A percentile compares a stretch with the other conserved stretches of the same genome.
phyloP scores from a whole-genome alignment of 768 basidiomycete species.

The Leccinum olivaceopallidum region DNA sequence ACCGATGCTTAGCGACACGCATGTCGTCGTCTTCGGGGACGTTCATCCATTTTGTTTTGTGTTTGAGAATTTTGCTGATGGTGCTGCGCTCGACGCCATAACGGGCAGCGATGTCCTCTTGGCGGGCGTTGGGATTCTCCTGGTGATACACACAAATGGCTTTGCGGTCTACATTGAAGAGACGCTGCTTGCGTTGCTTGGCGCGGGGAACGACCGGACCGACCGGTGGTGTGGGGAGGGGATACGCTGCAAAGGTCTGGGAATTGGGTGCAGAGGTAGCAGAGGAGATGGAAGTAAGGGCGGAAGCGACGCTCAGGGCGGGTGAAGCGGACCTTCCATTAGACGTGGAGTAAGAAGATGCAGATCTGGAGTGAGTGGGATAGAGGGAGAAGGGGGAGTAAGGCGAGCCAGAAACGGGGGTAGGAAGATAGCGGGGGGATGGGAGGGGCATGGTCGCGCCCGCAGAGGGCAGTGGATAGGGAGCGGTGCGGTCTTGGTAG shows the following conservation, averaged over 20 bases:
- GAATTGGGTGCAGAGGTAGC: conserved; percentile 33
- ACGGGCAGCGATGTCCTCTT: conserved; percentile 78
- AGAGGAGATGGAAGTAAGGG: conserved; percentile 53
- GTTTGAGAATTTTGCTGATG: conserved; percentile 90
- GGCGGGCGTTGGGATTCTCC: conserved; percentile 65
- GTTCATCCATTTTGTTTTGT: conserved; percentile 80
- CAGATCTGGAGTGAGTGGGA: conserved; percentile 47
- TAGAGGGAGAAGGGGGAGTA: conserved; percentile 47
- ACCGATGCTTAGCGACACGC: conserved; percentile 73
- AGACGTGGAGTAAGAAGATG: conserved; percentile 43
- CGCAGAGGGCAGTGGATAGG: conserved; percentile 26
- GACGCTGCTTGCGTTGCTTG: conserved; percentile 70
- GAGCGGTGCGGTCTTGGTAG: conserved; percentile 36
- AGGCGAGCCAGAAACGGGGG: conserved; percentile 46
- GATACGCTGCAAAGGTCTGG: conserved; percentile 31
- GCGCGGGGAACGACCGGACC: conserved; percentile 35
- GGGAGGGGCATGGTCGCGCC: conserved; percentile 30
- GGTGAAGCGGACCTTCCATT: conserved; percentile 62
- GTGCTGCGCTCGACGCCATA: conserved; percentile 89
- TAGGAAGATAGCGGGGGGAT: conserved; percentile 46
- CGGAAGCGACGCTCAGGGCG: conserved; percentile 56
- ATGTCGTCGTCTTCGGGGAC: conserved; percentile 58
- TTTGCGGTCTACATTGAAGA: conserved; percentile 74
- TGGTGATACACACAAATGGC: conserved; percentile 69
- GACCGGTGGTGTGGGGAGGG: conserved; percentile 29